Percentiles rank a stretch among this genome's conserved stretches.
These are phyloP conservation scores for Neofusicoccum ribis DNA, from an alignment of 2,329 filamentous ascomycete genomes.

Conservation along the genomic window DNA sequence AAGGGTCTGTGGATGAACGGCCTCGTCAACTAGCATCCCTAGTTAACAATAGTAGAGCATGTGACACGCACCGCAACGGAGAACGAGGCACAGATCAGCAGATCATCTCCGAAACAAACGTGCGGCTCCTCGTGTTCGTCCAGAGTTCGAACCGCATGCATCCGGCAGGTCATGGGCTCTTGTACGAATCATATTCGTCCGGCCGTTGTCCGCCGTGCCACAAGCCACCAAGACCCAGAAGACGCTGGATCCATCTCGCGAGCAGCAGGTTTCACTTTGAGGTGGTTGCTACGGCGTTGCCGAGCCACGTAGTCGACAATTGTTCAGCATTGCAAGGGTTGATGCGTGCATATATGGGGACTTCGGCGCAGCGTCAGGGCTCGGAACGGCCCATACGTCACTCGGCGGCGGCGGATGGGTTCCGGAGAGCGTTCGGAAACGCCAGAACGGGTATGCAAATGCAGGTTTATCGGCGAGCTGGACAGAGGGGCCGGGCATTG, in stretches of 20 bases:
- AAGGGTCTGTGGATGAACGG: not conserved
- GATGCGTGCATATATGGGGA: not conserved
- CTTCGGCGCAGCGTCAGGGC: not conserved
- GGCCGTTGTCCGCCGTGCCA: not conserved
- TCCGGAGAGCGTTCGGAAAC: conserved; percentile 1
- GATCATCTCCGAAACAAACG: not conserved
- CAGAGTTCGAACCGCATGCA: not conserved
- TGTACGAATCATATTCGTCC: not conserved
- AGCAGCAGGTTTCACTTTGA: not conserved
- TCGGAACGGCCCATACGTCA: conserved; percentile 11
- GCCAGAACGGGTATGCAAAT: not conserved
- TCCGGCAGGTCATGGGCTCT: not conserved
- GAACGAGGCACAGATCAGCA: not conserved
- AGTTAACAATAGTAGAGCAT: not conserved
- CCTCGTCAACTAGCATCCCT: not conserved
- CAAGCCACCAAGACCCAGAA: not conserved
- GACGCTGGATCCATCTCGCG: not conserved
- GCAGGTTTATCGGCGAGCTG: not conserved
- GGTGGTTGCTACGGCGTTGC: not conserved
- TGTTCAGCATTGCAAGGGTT: not conserved
- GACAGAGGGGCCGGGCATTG: conserved; percentile 3
- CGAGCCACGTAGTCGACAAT: not conserved
- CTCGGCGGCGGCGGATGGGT: not conserved
- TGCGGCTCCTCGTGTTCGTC: not conserved
- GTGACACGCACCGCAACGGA: not conserved